Evolutionary conservation across 768 basidiomycete species (phyloP).

Genomic region (Suillus spraguei): DNA sequence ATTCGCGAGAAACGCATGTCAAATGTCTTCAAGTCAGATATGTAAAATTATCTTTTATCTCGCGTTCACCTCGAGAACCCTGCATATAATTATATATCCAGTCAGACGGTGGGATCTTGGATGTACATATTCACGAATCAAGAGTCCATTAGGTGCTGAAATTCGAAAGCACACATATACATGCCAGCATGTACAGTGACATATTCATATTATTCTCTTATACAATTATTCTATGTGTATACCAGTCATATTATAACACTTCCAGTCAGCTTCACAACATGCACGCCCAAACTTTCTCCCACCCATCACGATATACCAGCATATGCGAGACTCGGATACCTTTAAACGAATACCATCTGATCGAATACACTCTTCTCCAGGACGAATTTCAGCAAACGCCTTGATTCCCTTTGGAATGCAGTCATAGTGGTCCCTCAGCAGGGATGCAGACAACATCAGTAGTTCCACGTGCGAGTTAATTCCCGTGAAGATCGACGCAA

Average conservation of each 20-base stretch:
- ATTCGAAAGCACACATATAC: neutral
- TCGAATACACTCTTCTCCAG: neutral
- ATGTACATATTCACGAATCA: no score
- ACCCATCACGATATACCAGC: neutral
- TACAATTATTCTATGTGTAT: neutral
- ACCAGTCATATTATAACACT: neutral
- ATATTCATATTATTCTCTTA: neutral
- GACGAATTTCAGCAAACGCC: neutral
- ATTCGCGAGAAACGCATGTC: neutral
- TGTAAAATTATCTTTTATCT: neutral
- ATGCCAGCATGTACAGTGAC: neutral
- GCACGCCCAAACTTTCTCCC: constrained; percentile 6
- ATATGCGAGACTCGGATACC: neutral
- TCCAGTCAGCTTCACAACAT: neutral
- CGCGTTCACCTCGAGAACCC: neutral
- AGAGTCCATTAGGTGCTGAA: neutral
- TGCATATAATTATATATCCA: no score
- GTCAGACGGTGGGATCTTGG: no score
- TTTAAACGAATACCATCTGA: neutral
- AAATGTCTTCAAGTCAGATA: neutral
- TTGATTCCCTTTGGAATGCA: no score
- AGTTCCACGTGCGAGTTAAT: neutral
- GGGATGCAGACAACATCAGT: constrained; percentile 4
- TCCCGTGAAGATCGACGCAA: neutral
- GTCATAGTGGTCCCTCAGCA: neutral